Percentiles rank a stretch among this genome's conserved stretches.
Evolutionary conservation across 805 yeast genomes (phyloP).

Genomic region (Kuraishia molischiana): DNA sequence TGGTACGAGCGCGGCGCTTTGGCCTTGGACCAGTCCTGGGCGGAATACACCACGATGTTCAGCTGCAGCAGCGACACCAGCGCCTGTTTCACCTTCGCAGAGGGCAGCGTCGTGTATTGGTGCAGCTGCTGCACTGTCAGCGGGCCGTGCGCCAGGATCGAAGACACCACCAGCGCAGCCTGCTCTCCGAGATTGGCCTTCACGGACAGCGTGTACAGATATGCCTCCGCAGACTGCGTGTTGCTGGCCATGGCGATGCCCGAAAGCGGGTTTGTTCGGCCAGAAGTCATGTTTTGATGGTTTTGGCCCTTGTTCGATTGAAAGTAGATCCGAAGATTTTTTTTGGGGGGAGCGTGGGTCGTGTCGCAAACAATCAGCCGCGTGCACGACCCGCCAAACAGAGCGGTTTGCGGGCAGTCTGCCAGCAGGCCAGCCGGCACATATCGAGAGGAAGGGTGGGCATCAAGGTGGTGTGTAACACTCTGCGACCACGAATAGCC

Average conservation of each 20-base stretch:
- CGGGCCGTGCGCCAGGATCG: constrained; percentile 60
- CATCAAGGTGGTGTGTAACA: too few species aligned
- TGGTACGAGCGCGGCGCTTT: constrained; percentile 29
- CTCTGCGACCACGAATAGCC: too few species aligned
- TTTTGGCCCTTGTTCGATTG: too few species aligned
- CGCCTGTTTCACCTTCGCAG: constrained; percentile 45
- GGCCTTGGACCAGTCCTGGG: constrained; percentile 33
- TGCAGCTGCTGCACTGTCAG: constrained; percentile 46
- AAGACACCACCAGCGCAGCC: constrained; percentile 53
- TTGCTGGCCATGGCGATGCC: constrained; percentile 19
- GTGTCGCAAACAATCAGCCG: too few species aligned
- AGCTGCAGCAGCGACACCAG: constrained; percentile 74
- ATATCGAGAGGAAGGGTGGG: too few species aligned
- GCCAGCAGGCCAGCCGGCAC: too few species aligned
- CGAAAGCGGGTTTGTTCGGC: neutral
- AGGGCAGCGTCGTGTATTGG: constrained; percentile 33
- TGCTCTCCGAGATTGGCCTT: constrained; percentile 59
- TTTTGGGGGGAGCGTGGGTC: too few species aligned
- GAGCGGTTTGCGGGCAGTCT: too few species aligned
- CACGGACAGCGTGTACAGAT: constrained; percentile 42
- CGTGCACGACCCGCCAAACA: too few species aligned
- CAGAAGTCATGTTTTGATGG: neutral
- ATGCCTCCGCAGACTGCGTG: constrained; percentile 55
- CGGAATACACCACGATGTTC: constrained; percentile 51
- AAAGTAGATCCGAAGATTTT: too few species aligned